Evolutionary conservation across 306 rosid species (phyloP), one percentile per base, ranked within the genome.

Genomic region (Glycine latifolia): DNA sequence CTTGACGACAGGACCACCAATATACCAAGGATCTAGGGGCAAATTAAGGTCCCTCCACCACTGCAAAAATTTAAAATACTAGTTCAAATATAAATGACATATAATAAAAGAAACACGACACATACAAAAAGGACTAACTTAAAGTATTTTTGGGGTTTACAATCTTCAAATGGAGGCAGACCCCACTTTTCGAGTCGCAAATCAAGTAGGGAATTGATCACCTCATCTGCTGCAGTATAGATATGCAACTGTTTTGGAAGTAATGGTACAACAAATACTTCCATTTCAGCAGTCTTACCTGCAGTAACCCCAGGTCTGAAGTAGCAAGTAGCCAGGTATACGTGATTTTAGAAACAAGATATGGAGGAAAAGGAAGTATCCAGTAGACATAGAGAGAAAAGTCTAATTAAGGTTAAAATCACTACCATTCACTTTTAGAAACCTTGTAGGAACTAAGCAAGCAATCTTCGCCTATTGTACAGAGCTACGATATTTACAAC

Each of bases 281-380:
- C 84, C 99, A 95, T 95, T 82, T 87, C 97, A 79, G 98, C 97
- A 80, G 93, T 80, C 86, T 91, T 93, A 77, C 94, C 97, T 43
- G 96, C 98, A 31, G 91, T 84, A 79, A 95, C 92, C 78, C 99
- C 99, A 31, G 96, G 94, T 83, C 99, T 95, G 93, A n/a, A n/a
- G n/a, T n/a, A n/a, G n/a, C n/a, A 46, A 60, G 81, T 82, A 75
- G 82, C 82, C 86, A 86, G 61, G 72, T n/a, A 80, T 68, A 63
- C 48, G 16, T 31, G 54, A 41, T 63, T 76, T 82, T 67, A 79
- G 79, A 78, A 76, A 58, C 9, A 56, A 56, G 62, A 35, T 49
- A 80, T n/a, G 20, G 20, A 8, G 44, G 26, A 50, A 43, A 75
- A 65, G 39, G n/a, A 76, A 33, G 61, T 58, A 35, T 76, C 47